Conservation (phyloP, 495 filamentous ascomycete genomes). For the Wilcoxina mikolae region DNA sequence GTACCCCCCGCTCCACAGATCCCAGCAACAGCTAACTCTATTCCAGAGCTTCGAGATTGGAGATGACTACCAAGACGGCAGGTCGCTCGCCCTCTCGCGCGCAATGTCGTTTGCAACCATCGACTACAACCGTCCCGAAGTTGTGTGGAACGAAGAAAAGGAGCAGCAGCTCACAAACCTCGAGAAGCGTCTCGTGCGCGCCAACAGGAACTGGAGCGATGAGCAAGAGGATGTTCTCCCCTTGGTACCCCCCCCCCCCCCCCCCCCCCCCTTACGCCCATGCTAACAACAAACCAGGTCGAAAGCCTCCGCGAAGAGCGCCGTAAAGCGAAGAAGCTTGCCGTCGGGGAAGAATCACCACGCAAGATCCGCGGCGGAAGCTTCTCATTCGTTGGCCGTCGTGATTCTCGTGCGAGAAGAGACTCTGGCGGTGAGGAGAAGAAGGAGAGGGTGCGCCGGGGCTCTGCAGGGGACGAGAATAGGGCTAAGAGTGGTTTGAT, state of each 20-base stretch:
- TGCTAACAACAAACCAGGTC: neutral
- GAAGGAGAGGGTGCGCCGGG: neutral
- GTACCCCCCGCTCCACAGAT: no score
- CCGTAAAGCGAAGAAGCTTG: neutral
- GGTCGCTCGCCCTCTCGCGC: neutral
- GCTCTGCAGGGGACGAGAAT: neutral
- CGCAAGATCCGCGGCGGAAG: neutral
- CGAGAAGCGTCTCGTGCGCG: neutral
- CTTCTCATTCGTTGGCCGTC: neutral
- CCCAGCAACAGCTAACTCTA: neutral
- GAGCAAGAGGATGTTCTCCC: slow-evolving; percentile 6
- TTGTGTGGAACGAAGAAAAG: neutral
- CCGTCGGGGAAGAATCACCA: neutral
- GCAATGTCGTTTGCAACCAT: neutral
- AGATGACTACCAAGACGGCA: neutral
- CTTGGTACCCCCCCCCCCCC: neutral
- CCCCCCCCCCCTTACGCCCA: neutral
- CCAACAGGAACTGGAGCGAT: slow-evolving; percentile 2
- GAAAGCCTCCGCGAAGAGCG: slow-evolving; percentile 4
- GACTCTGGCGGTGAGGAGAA: neutral
- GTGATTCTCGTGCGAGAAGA: neutral
- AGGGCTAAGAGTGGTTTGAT: no score
- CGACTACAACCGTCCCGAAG: neutral
- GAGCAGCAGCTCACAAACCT: neutral
- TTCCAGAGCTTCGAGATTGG: neutral